Evolutionary conservation across 2,329 filamentous ascomycete species (phyloP).

Genomic region (Cercospora sp.): DNA sequence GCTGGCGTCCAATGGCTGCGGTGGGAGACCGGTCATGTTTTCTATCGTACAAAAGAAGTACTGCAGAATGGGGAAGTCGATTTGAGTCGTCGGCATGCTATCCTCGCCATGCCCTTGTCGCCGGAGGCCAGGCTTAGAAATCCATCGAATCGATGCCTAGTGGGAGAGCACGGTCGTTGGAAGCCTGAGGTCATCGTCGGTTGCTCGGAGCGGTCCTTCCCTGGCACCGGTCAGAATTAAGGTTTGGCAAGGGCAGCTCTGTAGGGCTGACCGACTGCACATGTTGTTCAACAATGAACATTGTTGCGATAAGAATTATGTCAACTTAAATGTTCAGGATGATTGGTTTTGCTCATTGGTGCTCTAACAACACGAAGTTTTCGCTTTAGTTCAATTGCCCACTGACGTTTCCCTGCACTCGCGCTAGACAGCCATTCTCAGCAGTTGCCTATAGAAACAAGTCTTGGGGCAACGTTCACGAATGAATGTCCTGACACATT

Average conservation of each 20-base stretch:
- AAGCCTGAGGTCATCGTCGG: constrained; percentile 16
- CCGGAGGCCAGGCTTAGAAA: constrained; percentile 24
- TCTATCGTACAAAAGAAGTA: constrained; percentile 42
- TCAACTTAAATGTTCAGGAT: too few relatives aligned
- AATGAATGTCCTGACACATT: too few relatives aligned
- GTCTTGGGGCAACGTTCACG: too few relatives aligned
- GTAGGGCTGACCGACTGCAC: neutral
- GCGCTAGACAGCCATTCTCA: too few relatives aligned
- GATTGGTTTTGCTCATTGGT: too few relatives aligned
- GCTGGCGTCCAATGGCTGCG: constrained; percentile 38
- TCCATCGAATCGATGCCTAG: constrained; percentile 15
- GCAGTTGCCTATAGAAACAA: too few relatives aligned
- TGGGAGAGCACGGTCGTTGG: neutral
- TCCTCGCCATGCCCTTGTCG: constrained; percentile 1
- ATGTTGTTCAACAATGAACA: too few relatives aligned
- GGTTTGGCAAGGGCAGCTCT: neutral
- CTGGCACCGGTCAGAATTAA: neutral
- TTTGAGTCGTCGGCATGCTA: constrained; percentile 39
- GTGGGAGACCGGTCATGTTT: constrained; percentile 40
- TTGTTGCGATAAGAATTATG: too few relatives aligned
- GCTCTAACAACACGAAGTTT: too few relatives aligned
- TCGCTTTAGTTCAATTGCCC: too few relatives aligned
- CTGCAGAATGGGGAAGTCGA: constrained; percentile 42
- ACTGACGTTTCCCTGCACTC: too few relatives aligned
- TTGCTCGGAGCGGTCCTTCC: neutral